Base-by-base conservation (phyloP, 106 monocot species). In the Agapanthus africanus region DNA sequence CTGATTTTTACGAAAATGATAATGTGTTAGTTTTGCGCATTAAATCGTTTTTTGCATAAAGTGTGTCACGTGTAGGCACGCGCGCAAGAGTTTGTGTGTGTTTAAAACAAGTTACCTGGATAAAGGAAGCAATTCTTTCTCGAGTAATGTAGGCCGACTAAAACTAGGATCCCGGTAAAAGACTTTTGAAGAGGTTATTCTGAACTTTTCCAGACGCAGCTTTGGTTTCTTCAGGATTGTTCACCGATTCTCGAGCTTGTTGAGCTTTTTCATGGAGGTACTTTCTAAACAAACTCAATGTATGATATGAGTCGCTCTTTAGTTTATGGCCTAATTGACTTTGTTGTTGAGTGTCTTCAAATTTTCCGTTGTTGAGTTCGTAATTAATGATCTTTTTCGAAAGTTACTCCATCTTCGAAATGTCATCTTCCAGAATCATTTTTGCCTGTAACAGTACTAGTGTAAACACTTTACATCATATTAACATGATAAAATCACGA, bases 321-420 rank as follows among this genome's bases (percentile, higher is more conserved):
- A 9, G 8, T 10, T 25, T 65, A 37, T 65, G 37, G 22, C 37
- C 22, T 23, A 33, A 2, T 65, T 39, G 65, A 22, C 40, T 39
- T 65, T 65, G 65, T 65, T 38, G 38, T 40, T 39, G 23, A 65
- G 65, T 65, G 3, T 65, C 40, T 15, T 40, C 65, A 23, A 65
- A 23, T 11, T 65, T 38, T 65, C 65, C 39, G 40, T 40, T 65
- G 21, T 40, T n/a, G 65, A 65, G 37, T 39, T 65, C 65, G 26
- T 65, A 65, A 40, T 18, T 65, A 22, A 40, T 39, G 39, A 65
- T 65, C 65, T 65, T 65, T 39, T 40, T 7, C 9, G 65, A 40
- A 65, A 65, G 65, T 65, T 65, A 14, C 65, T 40, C 65, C 39
- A 65, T 35, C 18, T 61, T 62, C n/a, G n/a, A n/a, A n/a, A n/a